Evolutionary conservation across 2,329 filamentous ascomycete genomes (phyloP).

Genomic region (Aspergillus sp.): DNA sequence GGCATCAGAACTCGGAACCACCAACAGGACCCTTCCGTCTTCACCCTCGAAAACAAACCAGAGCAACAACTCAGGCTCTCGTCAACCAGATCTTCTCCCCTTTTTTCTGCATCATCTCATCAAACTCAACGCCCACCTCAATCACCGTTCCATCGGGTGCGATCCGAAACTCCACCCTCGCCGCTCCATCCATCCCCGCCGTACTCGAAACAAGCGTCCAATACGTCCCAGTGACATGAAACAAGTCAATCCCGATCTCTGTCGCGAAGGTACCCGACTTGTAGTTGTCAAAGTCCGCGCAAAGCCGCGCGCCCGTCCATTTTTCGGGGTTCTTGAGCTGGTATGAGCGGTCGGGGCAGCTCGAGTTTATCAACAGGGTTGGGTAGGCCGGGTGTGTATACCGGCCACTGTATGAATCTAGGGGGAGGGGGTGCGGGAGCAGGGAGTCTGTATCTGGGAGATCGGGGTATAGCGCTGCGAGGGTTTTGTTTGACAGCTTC

Average conservation of each 20-base stretch:
- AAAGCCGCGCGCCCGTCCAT: neutral
- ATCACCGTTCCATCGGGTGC: neutral
- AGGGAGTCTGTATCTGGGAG: neutral
- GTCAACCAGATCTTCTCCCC: neutral
- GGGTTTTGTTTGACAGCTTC: neutral
- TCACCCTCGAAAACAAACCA: no score
- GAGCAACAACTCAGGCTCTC: neutral
- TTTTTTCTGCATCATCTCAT: neutral
- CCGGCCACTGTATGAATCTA: neutral
- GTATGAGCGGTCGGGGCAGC: neutral
- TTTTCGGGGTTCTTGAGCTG: neutral
- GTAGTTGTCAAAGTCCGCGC: neutral
- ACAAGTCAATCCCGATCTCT: neutral
- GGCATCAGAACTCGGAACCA: no score
- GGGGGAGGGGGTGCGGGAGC: neutral
- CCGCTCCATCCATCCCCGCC: neutral
- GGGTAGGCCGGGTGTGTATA: neutral
- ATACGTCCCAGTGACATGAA: neutral
- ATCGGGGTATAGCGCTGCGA: neutral
- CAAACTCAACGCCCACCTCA: neutral
- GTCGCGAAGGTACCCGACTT: neutral
- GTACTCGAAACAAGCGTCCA: neutral
- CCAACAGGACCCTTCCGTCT: no score
- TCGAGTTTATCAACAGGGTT: neutral
- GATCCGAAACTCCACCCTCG: neutral